Evolutionary conservation across 495 filamentous ascomycete genomes (phyloP).

Genomic region (Aspergillus homomorphus): DNA sequence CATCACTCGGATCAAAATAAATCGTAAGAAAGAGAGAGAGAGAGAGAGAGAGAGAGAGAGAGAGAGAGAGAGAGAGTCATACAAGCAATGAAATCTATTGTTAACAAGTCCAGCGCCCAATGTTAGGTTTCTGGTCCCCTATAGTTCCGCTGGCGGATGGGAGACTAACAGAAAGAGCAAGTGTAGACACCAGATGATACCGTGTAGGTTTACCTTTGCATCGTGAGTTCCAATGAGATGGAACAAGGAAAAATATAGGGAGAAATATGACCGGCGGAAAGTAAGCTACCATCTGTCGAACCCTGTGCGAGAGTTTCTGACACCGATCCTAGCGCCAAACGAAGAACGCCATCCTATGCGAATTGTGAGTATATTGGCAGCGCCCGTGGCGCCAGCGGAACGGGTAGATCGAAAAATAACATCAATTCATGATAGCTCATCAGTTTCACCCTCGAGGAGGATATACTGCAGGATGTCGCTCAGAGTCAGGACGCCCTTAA

Average conservation of each 20-base stretch:
- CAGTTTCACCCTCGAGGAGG: slow-evolving; percentile 74
- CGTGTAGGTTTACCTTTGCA: slow-evolving; percentile 29
- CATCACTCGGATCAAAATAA: not conserved
- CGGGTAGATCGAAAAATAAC: not conserved
- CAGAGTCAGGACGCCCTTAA: slow-evolving; percentile 87
- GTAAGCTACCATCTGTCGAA: slow-evolving; percentile 7
- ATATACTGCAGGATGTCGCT: slow-evolving; percentile 97
- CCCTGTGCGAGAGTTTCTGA: slow-evolving; percentile 3
- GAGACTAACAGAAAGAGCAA: slow-evolving; percentile 11
- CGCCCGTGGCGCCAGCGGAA: slow-evolving; percentile 1
- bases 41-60: slow-evolving; percentile 2
- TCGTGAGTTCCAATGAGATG: slow-evolving; percentile 11
- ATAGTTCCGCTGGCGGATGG: slow-evolving; percentile 4
- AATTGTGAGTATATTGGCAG: slow-evolving; percentile 27
- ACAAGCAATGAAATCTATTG: slow-evolving; percentile 34
- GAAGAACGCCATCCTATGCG: slow-evolving; percentile 42
- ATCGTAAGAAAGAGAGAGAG: slow-evolving; percentile 1
- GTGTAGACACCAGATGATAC: slow-evolving; percentile 26
- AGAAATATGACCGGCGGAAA: slow-evolving; percentile 8
- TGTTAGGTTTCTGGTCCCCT: slow-evolving; percentile 15
- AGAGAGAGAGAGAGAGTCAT: slow-evolving; percentile 7
- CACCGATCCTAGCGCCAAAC: slow-evolving; percentile 5
- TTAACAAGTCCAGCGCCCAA: slow-evolving; percentile 26
- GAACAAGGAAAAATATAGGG: slow-evolving; percentile 2
- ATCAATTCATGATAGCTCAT: slow-evolving; percentile 36